Base-by-base conservation (phyloP, 768 basidiomycete genomes). In the Butyriboletus loyo region DNA sequence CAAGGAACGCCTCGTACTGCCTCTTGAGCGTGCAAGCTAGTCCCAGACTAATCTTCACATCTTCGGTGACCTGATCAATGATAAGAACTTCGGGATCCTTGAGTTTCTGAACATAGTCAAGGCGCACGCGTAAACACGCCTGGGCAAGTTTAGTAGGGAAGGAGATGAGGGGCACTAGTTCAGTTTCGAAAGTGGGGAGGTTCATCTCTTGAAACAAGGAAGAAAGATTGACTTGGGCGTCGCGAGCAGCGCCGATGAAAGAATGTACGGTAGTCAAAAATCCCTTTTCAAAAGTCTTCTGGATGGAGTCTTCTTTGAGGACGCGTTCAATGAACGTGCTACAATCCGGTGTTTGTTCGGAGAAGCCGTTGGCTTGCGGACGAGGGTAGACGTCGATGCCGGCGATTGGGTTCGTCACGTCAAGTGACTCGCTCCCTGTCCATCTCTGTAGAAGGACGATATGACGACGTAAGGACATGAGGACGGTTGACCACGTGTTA, bases 81-180 rank as follows among this genome's bases (percentile, higher is more conserved):
- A 95, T 90, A 50, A 97, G 79, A 53, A 89, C 77, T 51, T 90
- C 91, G 1, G 93, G 93, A 51, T 95, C 90, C 63, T 85, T 86
- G 51, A 96, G 79, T 66, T 91, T 91, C 67, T 84, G 82, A 22
- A 93, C 89, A 63, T 92, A 92, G 59, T 92, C 88, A 46, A 98
- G 80, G 45, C 93, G 89, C 37, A 96, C 84, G 43, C 88, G 90
- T 52, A 99, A 78, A 52, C 87, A 86, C 36, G 94, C 95, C 65
- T 97, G 90, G 5, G 94, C 89, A 46, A 99, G 85, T 64, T 90
- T 88, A 21, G 93, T 96, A 7, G 97, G 92, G 73, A 98, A 98
- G n/a, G 92, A 87, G 55, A 97, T 95, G 55, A 98, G 79, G 36
- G 90, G 87, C 10, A 94, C 84, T 19, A 98, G 80, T 59, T 96